Base-by-base conservation (phyloP, 306 rosid species). In the Hippophae rhamnoides region DNA sequence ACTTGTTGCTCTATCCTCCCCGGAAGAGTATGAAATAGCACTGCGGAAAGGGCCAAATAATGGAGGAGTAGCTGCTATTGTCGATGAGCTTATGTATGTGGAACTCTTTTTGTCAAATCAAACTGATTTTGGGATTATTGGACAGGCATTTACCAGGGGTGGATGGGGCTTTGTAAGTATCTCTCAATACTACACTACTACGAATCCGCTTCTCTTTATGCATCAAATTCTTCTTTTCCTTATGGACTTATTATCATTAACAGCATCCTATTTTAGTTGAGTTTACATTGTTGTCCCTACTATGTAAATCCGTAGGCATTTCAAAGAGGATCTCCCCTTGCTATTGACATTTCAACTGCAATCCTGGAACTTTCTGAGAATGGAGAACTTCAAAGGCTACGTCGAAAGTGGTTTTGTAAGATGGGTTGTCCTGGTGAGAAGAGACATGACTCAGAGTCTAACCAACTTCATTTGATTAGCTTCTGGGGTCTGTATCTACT, bases 161-260 rank as follows among this genome's bases (percentile, higher is more conserved):
- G 81, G 94, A 64, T 92, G 98, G 98, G 98, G 98, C 70, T 92
- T 92, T 76, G 98, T 92, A 84, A 92, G 98, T 86, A 61, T 63
- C 72, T 54, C 12, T 31, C 5, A 14, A 25, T 41, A 52, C 43
- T 31, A 31, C 38, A 31, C 38, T 31, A 31, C 38, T 43, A 10
- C 38, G 1, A 58, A 43, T 47, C 6, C 13, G 13, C 47, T 44
- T 43, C 11, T 45, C 11, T 25, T 46, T 13, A 40, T 57, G 6
- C 13, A 12, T 57, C 27, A 41, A 31, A 31, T 31, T 2, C 38
- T 31, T 31, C 38, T 4, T 31, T 31, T 31, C 38, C 38, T 31
- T 31, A 31, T 31, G 38, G 2, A 31, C 38, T 31, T 31, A 4
- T 18, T 31, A 31, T 31, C 38, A 31, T 31, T 31, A 31, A 31